Conservation (phyloP, 1,284 basidiomycete genomes). For the Cutaneotrichosporon sp. region DNA sequence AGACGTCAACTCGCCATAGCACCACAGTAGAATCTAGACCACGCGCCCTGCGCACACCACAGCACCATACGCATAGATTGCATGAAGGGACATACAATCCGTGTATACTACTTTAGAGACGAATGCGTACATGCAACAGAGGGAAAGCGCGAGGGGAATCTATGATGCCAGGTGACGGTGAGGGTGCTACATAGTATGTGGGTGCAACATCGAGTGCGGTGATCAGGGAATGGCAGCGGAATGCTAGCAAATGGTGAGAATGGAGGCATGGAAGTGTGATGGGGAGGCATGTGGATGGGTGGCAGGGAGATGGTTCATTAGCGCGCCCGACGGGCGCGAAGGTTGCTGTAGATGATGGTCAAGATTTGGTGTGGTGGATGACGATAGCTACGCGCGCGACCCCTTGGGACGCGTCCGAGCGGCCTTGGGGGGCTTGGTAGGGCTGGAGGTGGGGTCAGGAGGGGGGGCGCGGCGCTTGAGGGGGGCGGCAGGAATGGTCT, state of each 20-base stretch:
- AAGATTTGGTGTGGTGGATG: too few relatives aligned
- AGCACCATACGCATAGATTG: constrained; percentile 6
- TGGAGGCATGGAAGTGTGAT: neutral
- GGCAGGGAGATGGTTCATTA: neutral
- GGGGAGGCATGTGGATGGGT: neutral
- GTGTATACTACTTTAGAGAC: neutral
- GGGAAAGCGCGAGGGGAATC: neutral
- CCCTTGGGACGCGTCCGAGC: neutral
- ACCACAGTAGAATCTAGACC: constrained; percentile 3
- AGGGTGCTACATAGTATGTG: neutral
- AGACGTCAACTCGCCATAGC: neutral
- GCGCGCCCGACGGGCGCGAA: neutral
- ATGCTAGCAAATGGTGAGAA: neutral
- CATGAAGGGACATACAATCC: neutral
- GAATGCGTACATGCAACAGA: constrained; percentile 1
- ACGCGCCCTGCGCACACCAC: neutral
- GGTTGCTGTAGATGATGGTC: neutral
- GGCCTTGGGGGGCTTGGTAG: neutral
- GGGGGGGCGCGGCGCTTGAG: neutral
- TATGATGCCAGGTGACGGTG: constrained; percentile 2
- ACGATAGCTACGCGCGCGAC: neutral
- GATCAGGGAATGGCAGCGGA: neutral
- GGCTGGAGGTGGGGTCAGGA: neutral
- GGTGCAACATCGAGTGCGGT: neutral
- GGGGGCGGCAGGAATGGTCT: neutral